Base-by-base conservation (phyloP, 768 basidiomycete genomes). In the Dioszegia aurantiaca region DNA sequence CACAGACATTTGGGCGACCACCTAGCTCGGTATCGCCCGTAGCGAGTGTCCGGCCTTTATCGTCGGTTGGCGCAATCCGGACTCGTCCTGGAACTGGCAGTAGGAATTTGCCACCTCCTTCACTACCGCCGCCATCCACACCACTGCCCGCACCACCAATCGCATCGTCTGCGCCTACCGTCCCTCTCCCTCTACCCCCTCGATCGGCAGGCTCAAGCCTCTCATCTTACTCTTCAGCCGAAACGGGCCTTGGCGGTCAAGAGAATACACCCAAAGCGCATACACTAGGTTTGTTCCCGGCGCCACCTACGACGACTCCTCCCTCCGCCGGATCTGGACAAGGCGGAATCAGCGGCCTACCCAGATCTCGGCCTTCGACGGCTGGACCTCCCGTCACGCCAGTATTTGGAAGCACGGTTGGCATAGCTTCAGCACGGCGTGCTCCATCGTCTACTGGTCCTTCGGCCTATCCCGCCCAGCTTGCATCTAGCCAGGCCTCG, bases 231-330 rank as follows among this genome's bases (percentile, higher is more conserved):
- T 33, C 33, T 14, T 33, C 33, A 14, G 33, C 33, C 14, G 33
- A 31, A 4, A 36, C n/a, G 8, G n/a, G n/a, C n/a, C n/a, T n/a
- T n/a, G n/a, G n/a, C n/a, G n/a, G n/a, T n/a, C n/a, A n/a, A n/a
- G 48, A 37, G 3, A 36, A 23, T 30, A 49, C 48, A 5, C 31
- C 48, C 5, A 33, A 33, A 19, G 19, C 10, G 19, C 6, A 36
- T 33, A 16, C 33, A 16, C 14, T 49, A 23, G 30, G n/a, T 36
- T n/a, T 49, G 19, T 49, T 49, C 31, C 48, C 48, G 8, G 37
- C 31, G 1, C 48, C 48, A 17, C 48, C 48, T 19, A 33, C 30
- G 17, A 49, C 46, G 9, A 17, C 24, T 10, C 46, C 46, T 11
- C 28, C 46, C 26, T 31, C 46, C 28, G 24, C 27, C 26, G 33